Evolutionary conservation across 1,139 yeast genomes (phyloP), one percentile per base, ranked within the genome.

Genomic region (Arxiozyma telluris): DNA sequence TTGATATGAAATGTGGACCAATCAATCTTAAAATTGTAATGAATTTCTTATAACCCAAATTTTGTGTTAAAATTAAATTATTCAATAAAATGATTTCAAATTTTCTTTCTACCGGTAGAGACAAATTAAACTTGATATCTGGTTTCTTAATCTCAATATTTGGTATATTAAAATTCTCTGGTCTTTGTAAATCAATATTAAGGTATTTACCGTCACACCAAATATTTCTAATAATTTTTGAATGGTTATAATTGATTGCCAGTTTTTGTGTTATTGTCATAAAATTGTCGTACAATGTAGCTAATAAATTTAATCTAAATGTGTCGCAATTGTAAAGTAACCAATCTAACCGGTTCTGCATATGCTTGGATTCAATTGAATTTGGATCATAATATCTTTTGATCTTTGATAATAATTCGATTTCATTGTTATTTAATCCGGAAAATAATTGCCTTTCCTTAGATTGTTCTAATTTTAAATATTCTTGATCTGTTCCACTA

Each of bases 1-100:
- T 59, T 2, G 72, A 69, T 17, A 68, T 68, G 53, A 62, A 68
- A 57, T 62, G 67, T 6, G 70, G 70, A 45, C 66, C 59, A 11
- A 64, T 53, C 44, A 65, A 52, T 51, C 64, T 64, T 25, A 68
- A 44, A 27, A 69, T 57, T 3, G 69, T 63, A 17, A 64, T 60
- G 39, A 67, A 65, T 18, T 65, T 59, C 1, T 56, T 41, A 27
- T 63, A 57, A 0, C 72, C 72, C 17, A 68, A 44, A 51, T 68
- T 67, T 27, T 62, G 54, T 9, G 66, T 59, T 48, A 63, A 48
- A 34, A 69, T 45, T 20, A 68, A 54, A 53, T 61, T 56, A 42
- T 58, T 61, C 22, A 67, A 52, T 27, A 69, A 50, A 1, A 60
- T 50, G 11, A 68, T 52, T 55, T 69, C 72, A 50, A 67, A 68